Conservation (phyloP, 164 flowering plant species). For the Macadamia integrifolia region DNA sequence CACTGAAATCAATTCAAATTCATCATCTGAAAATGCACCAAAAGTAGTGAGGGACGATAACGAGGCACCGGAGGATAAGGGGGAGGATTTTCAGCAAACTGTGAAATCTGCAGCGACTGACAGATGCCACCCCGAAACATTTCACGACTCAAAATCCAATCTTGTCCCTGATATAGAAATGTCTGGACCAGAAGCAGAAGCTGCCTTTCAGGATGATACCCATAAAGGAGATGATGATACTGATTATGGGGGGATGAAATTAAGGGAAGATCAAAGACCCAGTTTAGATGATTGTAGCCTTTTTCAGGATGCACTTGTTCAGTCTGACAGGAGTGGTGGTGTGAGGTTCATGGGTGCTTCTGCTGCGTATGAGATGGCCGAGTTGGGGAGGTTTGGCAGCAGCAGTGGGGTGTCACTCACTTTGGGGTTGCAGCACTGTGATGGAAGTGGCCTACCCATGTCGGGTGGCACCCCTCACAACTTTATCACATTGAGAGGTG, state of each 20-base stretch:
- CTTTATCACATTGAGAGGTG: constrained; percentile 48
- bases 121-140: constrained; percentile 28
- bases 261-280: constrained; percentile 30
- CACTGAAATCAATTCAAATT: constrained; percentile 64
- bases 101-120: constrained; percentile 35
- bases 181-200: constrained; percentile 24
- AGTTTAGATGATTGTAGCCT: constrained; percentile 29
- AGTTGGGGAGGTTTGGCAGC: constrained; percentile 59
- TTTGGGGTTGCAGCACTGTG: constrained; percentile 74
- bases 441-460: constrained; percentile 42
- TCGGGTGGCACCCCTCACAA: constrained; percentile 35
- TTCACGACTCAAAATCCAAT: constrained; percentile 32
- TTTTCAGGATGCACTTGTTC: constrained; percentile 39
- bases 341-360: constrained; percentile 51
- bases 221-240: constrained; percentile 25
- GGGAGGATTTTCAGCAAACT: constrained; percentile 43
- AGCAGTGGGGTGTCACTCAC: constrained; percentile 75
- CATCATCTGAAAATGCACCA: constrained; percentile 53
- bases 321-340: constrained; percentile 26
- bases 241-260: constrained; percentile 32
- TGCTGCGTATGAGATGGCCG: constrained; percentile 52
- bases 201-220: constrained; percentile 19
- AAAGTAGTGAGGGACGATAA: constrained; percentile 31
- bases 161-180: constrained; percentile 39
- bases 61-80: constrained; percentile 35